Evolutionary conservation across 108 stramenopile genomes (phyloP), one percentile per base, ranked within the genome.

Genomic region (Bacterosira constricta): DNA sequence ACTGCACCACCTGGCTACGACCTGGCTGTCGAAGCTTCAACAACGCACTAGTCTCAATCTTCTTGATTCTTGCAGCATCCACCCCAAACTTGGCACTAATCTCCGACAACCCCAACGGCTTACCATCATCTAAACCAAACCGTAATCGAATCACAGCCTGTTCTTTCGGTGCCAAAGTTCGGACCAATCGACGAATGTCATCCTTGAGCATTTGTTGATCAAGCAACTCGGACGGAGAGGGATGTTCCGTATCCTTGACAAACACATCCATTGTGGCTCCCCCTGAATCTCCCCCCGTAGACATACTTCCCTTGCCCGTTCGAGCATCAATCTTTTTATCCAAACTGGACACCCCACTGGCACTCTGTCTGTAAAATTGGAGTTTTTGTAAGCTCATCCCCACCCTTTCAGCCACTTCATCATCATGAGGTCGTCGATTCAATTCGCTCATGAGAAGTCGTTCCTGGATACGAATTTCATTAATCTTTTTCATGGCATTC

Each of bases 111-210:
- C 89, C 87, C 52, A 51, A 45, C 25, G 84, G 79, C 20, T 70
- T 64, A 1, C 88, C 90, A 58, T 93, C 87, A 58, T 90, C 88
- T 27, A 95, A 75, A 12, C 94, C 94, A 75, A 88, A 95, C 25
- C 94, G 81, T 75, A 93, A 71, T 27, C 86, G 76, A 38, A 95
- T 88, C 7, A 95, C 91, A 29, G 85, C 77, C 51, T 88, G 72
- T 75, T 93, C 92, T 39, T 84, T 56, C 8, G 83, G 82, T 46
- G 76, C 79, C 21, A 91, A 72, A 12, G 86, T 83, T 45, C 75
- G 69, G 37, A 91, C 72, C 10, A 86, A 46, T 39, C 77, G 57
- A 13, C 71, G 49, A 12, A 86, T 73, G 49, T 88, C 88, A 13
- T 75, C 71, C 61, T 82, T 82, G 60, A 88, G 71, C 77, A 75